Base-by-base conservation (phyloP, 495 filamentous ascomycete genomes). In the Trypethelium eluteriae region DNA sequence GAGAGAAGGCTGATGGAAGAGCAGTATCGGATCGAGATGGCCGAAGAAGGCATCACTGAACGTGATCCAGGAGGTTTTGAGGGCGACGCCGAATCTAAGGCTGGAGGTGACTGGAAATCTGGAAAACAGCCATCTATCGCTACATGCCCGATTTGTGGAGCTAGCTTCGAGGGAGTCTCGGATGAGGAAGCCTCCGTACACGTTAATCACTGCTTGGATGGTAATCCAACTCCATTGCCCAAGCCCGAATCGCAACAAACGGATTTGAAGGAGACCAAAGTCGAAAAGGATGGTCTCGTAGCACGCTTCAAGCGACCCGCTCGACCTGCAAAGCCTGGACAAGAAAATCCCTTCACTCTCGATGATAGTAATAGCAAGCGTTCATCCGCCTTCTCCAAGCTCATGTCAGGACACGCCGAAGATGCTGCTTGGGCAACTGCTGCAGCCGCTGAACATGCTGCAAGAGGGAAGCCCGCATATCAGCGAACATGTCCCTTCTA, bases 401-500 rank as follows among this genome's bases (percentile, higher is more conserved):
- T 98, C 49, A 97, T 98, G 93, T 87, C 91, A 4, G 84, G 85
- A 9, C 91, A 96, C 74, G 89, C 89, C 32, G 94, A 97, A 79
- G 88, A 96, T 74, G 81, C 84, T 0, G 94, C 94, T 2, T 98
- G 95, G 95, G 86, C 90, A 2, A 83, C 82, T 3, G 93, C 94
- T 16, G 90, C 93, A 3, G 89, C 92, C 32, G 81, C 89, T 0
- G 91, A 96, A 74, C 77, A 83, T 4, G 82, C 86, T 2, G 87
- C 91, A 6, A 83, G 91, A 34, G 94, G 94, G n/a, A 96, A 93
- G 75, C 90, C 90, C 50, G 87, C 93, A 0, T 93, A 92, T 74
- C 82, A 92, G 71, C 83, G 95, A 63, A 96, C 89, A 0, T 99
- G 94, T 74, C 94, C 94, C 0, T 99, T 98, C 73, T 99, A 98